These are phyloP conservation scores for Lactuca saligna DNA, from an alignment of 129 eudicot species.

Conservation along the genomic window DNA sequence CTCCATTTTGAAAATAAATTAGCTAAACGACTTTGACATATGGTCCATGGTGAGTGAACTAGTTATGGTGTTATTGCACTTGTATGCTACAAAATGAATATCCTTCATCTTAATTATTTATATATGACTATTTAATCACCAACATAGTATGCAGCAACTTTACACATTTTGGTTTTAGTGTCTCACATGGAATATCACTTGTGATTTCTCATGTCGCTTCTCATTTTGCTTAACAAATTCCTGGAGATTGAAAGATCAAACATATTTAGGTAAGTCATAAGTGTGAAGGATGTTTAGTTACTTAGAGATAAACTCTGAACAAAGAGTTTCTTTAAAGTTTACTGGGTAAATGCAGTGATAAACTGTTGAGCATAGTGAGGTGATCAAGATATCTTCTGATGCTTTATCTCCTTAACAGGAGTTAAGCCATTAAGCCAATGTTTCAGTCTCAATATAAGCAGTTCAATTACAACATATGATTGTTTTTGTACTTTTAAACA, in stretches of 20 bases:
- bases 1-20: background rate
- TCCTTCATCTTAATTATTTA: background rate
- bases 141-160: conserved; percentile 1
- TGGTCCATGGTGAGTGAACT: conserved; percentile 5
- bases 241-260: conserved; percentile 9
- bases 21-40: background rate
- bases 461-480: background rate
- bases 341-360: background rate
- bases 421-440: background rate
- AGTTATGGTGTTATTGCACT: background rate
- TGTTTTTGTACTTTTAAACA: background rate
- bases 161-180: conserved; percentile 7
- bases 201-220: background rate
- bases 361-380: background rate
- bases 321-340: background rate
- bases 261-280: conserved; percentile 2
- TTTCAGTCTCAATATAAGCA: background rate
- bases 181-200: conserved; percentile 14
- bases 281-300: conserved; percentile 1
- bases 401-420: background rate
- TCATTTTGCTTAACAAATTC: background rate
- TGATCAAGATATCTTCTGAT: background rate
- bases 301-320: background rate
- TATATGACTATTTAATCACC: conserved; percentile 2
- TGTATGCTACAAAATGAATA: background rate